Base-by-base conservation (phyloP, 768 basidiomycete species). In the Rhodosporidiobolus odoratus region DNA sequence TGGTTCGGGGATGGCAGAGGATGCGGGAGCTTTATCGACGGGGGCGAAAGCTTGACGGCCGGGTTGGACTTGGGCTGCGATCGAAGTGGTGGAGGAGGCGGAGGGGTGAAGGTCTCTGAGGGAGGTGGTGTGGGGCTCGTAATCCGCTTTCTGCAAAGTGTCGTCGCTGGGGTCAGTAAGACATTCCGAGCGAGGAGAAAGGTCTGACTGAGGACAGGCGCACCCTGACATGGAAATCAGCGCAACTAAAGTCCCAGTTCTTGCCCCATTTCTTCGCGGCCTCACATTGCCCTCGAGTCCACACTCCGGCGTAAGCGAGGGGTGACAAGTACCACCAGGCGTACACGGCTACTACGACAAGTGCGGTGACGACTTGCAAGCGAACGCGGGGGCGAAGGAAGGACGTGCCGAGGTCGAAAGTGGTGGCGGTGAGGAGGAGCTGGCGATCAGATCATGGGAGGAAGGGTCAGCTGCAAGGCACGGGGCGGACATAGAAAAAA, bases 241-340 rank as follows among this genome's bases (percentile, higher is more conserved):
- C 65, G 37, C 94, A 99, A 37, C 87, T 85, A 79, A 98, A 97
- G 80, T 99, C 96, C 96, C 96, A 99, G 8, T 88, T 89, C 82
- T 88, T 91, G 48, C 95, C 75, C 91, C 92, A 94, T 77, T 86
- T 88, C 32, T 72, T 67, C 1, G 91, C 87, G 48, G 81, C 84
- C 61, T 84, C 78, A 75, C 96, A 98, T 71, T 90, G 83, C 13
- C 76, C 78, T 81, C 84, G 90, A 41, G 95, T 97, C 96, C 95
- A 98, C 0, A 85, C 83, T 27, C 81, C 85, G 0, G 91, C 96
- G 78, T 99, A 98, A 0, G 85, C 82, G 54, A 98, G 78, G 3
- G 95, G 89, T 74, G 88, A 89, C 77, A 92, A 88, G 77, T 88
- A 84, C 86, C 88, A 91, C 43, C 81, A 75, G 23, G 77, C 77